Conservation (phyloP, 2,329 filamentous ascomycete species). For the Chrysoporthe deuterocubensis region DNA sequence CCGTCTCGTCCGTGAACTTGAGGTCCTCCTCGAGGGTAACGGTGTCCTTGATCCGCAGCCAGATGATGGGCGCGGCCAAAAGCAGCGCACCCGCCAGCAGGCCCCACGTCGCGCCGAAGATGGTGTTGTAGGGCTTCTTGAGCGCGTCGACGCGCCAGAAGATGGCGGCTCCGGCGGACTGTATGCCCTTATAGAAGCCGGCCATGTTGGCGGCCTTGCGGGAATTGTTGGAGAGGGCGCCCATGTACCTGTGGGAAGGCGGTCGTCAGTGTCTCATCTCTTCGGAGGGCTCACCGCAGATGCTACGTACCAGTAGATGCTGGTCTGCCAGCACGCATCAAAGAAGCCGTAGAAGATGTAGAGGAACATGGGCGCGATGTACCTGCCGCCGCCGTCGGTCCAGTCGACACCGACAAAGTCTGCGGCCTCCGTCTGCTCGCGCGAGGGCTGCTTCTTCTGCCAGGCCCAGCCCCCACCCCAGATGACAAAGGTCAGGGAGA, state of each 20-base stretch:
- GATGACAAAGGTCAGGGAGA: constrained; percentile 73
- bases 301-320: constrained; percentile 83
- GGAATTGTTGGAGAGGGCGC: constrained; percentile 87
- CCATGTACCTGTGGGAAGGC: constrained; percentile 78
- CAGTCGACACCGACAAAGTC: constrained; percentile 59
- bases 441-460: constrained; percentile 64
- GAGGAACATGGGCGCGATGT: constrained; percentile 80
- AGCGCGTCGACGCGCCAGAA: constrained; percentile 72
- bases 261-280: background rate
- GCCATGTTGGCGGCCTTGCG: constrained; percentile 91
- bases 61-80: constrained; percentile 78
- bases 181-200: constrained; percentile 61
- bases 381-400: constrained; percentile 60
- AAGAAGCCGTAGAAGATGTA: constrained; percentile 92
- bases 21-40: constrained; percentile 81
- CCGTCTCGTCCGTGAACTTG: constrained; percentile 81
- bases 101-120: constrained; percentile 76
- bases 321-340: constrained; percentile 89
- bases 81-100: constrained; percentile 75
- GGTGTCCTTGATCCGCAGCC: constrained; percentile 79
- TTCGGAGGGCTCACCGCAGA: background rate
- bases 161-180: constrained; percentile 82
- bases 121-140: constrained; percentile 66
- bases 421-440: constrained; percentile 40
- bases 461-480: constrained; percentile 86